Evolutionary conservation across 2,329 filamentous ascomycete species (phyloP), one percentile per base, ranked within the genome.

Genomic region (Sclerotinia spermophila): DNA sequence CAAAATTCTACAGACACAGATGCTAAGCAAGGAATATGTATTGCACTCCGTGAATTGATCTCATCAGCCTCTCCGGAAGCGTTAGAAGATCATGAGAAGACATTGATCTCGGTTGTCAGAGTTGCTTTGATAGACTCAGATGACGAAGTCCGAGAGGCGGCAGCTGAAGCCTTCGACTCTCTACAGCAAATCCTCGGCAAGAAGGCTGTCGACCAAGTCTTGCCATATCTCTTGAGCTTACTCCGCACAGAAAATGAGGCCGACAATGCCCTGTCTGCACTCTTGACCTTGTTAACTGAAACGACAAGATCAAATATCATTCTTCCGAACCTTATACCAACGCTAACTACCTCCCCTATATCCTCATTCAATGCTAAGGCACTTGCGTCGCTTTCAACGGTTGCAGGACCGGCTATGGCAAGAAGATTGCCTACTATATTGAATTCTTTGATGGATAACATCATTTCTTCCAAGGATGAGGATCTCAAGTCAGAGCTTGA

Each of bases 131-230:
- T 94, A 64, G 96, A 99, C 81, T 89, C 90, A 17, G 92, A 97
- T 78, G 88, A 89, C 73, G 93, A 97, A 71, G 96, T 99, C 64
- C 87, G 96, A 79, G 96, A 99, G 81, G 93, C 96, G 71, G 96
- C 96, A 38, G 96, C 96, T 33, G 96, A 99, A 81, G 96, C 96
- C 2, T 99, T 99, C 78, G 96, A 99, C 81, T 93, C 94, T 45
- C 82, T 99, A 71, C 96, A 99, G 81, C 92, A 95, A 78, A 92
- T 97, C 67, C 85, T 98, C 73, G 96, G 96, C 83, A 98, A 97
- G 85, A 92, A 89, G 77, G 94, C 94, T 68, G 92, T 99, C 67
- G 95, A 99, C 78, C 94, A 98, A 79, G 96, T 99, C 35, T 85
- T 99, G 73, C 96, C 96, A 68, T 91, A 94, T 82, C 89, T 99